Evolutionary conservation across 2,329 filamentous ascomycete species (phyloP), one percentile per base, ranked within the genome.

Genomic region (Aspergillus sp.): DNA sequence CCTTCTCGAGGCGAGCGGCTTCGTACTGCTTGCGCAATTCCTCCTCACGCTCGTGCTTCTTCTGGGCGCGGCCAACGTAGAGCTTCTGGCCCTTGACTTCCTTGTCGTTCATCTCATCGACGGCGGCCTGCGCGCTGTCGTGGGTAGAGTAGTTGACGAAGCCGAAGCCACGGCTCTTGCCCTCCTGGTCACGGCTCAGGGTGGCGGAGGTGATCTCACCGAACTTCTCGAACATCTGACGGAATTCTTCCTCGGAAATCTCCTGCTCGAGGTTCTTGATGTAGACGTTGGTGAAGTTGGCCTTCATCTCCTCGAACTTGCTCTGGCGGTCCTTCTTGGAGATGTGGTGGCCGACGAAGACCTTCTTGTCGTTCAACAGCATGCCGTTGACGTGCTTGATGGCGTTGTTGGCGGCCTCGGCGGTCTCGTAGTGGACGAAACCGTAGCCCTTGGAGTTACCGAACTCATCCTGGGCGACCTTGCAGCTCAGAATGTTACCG

Each of bases 271-370:
- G 88, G 81, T 99, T 99, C 87, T 99, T 99, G 81, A 99, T 90
- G 80, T 99, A 99, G 77, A 99, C 87, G 76, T 99, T 99, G 81
- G 94, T 99, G 84, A 95, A 99, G 84, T 99, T 99, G 76, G 94
- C 94, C 88, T 99, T 99, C 93, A 99, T 99, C 84, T 99, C 94
- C 81, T 99, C 94, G 67, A 97, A 97, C 81, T 99, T 99, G 90
- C 91, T 96, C 85, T 97, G 94, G 68, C 94, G 93, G 73, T 99
- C 94, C 85, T 97, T 97, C 88, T 97, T 97, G 75, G 94, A 92
- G 69, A 99, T 97, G 80, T 99, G 94, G 79, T 97, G 93, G 61
- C 94, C 94, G 65, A 99, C 94, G 67, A 95, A 99, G 61, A 99
- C 94, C 85, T 99, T 99, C 88, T 99, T 99, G 85, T 99, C 94